Percentiles rank a stretch among this genome's conserved stretches.
Conservation (phyloP, 306 rosid species). For the Quercus suber region DNA sequence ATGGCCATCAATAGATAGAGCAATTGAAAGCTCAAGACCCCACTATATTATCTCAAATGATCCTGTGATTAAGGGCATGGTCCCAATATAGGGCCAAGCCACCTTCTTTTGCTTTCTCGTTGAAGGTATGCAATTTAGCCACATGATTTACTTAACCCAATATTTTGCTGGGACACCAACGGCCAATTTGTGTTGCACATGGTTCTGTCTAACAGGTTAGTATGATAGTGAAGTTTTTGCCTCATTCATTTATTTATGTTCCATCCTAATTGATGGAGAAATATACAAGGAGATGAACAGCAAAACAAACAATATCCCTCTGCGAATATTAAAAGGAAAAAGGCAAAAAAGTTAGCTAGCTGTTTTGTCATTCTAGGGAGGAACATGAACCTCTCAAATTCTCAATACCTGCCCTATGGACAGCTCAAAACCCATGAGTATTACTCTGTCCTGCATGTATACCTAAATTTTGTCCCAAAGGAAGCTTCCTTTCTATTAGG, state of each 20-base stretch:
- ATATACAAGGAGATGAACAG: neutral
- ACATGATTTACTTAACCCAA: neutral
- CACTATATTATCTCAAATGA: neutral
- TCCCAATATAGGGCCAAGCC: neutral
- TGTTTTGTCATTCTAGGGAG: conserved; percentile 12
- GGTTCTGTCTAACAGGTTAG: neutral
- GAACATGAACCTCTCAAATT: neutral
- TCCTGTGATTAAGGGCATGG: neutral
- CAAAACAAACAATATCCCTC: neutral
- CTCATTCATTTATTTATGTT: neutral
- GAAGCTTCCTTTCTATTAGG: neutral
- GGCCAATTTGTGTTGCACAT: neutral
- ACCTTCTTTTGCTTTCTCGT: neutral
- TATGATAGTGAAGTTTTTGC: neutral
- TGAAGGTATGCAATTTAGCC: neutral
- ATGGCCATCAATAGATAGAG: neutral
- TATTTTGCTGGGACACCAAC: neutral
- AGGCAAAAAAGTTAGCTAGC: neutral
- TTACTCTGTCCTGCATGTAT: neutral
- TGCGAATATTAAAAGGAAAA: neutral
- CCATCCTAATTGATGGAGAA: neutral
- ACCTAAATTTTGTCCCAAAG: neutral
- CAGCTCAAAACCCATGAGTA: neutral
- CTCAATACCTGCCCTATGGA: neutral
- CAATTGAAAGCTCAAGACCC: neutral